These are phyloP conservation scores for Podaxis sp. DNA, from an alignment of 768 basidiomycete genomes.

Conservation along the genomic window DNA sequence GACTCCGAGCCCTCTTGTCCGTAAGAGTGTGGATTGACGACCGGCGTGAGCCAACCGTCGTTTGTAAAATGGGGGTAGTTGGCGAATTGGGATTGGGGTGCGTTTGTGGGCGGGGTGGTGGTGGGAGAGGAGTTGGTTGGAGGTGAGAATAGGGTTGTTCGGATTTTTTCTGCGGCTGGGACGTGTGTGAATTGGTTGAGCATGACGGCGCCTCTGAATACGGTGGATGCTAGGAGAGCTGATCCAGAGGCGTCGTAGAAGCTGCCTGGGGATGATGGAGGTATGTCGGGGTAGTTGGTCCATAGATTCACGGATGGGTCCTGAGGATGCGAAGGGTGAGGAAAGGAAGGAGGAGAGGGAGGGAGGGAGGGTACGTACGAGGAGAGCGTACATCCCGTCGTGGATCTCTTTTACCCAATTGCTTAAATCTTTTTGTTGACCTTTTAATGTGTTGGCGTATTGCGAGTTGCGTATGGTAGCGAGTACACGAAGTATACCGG, in stretches of 20 bases:
- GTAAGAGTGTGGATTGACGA: conserved; percentile 69
- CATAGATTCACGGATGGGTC: conserved; percentile 49
- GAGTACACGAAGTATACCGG: conserved; percentile 82
- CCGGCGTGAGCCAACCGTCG: conserved; percentile 70
- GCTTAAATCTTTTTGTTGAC: conserved; percentile 56
- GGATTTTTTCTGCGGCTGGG: conserved; percentile 55
- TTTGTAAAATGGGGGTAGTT: conserved; percentile 47
- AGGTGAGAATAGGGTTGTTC: conserved; percentile 38
- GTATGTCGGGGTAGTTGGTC: conserved; percentile 68
- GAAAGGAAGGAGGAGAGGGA: conserved; percentile 4
- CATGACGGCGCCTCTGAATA: conserved; percentile 70
- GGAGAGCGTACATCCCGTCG: conserved; percentile 59
- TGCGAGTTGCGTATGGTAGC: conserved; percentile 68
- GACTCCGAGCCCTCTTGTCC: conserved; percentile 48
- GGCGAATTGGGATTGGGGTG: conserved; percentile 12
- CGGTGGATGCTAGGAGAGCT: conserved; percentile 72
- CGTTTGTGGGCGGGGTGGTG: too few species aligned
- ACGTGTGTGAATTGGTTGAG: conserved; percentile 48
- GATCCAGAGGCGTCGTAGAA: conserved; percentile 78
- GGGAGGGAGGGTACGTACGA: conserved; percentile 40
- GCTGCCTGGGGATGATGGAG: conserved; percentile 35
- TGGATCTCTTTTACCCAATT: conserved; percentile 76
- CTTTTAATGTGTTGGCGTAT: conserved; percentile 46
- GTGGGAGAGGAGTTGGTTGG: conserved; percentile 4
- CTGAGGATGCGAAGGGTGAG: conserved; percentile 26